Conservation (phyloP, 1,284 basidiomycete genomes). For the Fomitopsis schrenkii region DNA sequence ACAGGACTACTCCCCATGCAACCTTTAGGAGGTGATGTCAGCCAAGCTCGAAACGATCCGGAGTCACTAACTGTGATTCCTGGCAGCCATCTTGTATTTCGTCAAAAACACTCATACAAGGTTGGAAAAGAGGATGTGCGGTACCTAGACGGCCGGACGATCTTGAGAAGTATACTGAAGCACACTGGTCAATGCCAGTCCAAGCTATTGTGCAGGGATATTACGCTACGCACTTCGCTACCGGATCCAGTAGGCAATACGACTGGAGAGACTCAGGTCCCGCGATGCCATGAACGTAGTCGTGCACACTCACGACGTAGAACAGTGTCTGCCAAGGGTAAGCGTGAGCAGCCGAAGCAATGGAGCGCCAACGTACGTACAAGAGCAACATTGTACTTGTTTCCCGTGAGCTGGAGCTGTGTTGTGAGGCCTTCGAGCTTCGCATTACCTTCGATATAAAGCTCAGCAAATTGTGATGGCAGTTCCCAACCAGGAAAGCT, state of each 20-base stretch:
- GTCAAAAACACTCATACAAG: neutral
- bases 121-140: neutral
- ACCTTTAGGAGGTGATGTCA: constrained; percentile 12
- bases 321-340: constrained; percentile 53
- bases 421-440: constrained; percentile 54
- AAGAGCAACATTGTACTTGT: constrained; percentile 63
- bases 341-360: neutral
- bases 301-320: constrained; percentile 48
- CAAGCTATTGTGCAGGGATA: neutral
- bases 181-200: neutral
- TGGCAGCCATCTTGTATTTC: constrained; percentile 24
- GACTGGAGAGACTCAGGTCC: constrained; percentile 32
- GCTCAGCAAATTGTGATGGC: neutral
- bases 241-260: constrained; percentile 59
- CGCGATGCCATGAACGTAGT: neutral
- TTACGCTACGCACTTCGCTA: constrained; percentile 45
- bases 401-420: constrained; percentile 51
- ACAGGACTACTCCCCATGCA: constrained; percentile 25
- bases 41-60: neutral
- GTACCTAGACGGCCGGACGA: constrained; percentile 27
- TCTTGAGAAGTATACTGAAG: constrained; percentile 28
- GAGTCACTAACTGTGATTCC: constrained; percentile 22
- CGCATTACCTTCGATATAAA: constrained; percentile 48
- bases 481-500: neutral
- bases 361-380: constrained; percentile 30